Conservation (phyloP, 805 yeast species). For the Teunomyces lycoperdinae region DNA sequence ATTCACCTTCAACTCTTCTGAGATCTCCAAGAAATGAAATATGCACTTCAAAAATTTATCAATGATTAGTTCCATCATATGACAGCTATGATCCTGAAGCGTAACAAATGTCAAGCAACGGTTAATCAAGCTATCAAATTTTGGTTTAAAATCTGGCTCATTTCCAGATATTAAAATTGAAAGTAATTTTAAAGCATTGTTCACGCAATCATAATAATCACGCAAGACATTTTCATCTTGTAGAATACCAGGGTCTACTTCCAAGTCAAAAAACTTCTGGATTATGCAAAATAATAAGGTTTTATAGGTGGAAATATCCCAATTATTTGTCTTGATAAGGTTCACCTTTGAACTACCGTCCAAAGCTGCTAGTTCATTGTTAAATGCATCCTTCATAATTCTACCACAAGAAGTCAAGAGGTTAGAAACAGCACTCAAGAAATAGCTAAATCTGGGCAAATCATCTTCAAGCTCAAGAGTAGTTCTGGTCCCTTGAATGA, state of each 20-base stretch:
- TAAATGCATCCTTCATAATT: constrained; percentile 46
- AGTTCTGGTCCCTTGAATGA: constrained; percentile 26
- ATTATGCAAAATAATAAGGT: constrained; percentile 48
- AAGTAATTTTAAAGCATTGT: constrained; percentile 43
- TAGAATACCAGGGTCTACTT: constrained; percentile 16
- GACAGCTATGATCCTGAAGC: constrained; percentile 6
- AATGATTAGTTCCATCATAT: constrained; percentile 28
- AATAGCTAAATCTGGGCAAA: constrained; percentile 59
- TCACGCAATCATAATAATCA: constrained; percentile 27
- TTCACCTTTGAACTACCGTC: constrained; percentile 43
- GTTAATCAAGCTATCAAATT: constrained; percentile 41
- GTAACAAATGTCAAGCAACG: constrained; percentile 24
- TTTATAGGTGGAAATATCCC: constrained; percentile 62
- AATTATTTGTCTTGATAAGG: constrained; percentile 38
- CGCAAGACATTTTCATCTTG: constrained; percentile 15
- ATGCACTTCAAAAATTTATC: constrained; percentile 26
- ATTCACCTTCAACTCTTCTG: constrained; percentile 27
- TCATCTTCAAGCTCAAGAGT: constrained; percentile 51
- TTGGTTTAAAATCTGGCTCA: constrained; percentile 49
- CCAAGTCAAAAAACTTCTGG: constrained; percentile 42
- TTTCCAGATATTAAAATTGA: constrained; percentile 50
- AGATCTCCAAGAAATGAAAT: constrained; percentile 25
- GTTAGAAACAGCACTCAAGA: constrained; percentile 50
- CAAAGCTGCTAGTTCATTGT: constrained; percentile 57
- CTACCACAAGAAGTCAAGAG: constrained; percentile 49